Conservation (phyloP, 2,329 filamentous ascomycete genomes). For the Cladophialophora bantiana region DNA sequence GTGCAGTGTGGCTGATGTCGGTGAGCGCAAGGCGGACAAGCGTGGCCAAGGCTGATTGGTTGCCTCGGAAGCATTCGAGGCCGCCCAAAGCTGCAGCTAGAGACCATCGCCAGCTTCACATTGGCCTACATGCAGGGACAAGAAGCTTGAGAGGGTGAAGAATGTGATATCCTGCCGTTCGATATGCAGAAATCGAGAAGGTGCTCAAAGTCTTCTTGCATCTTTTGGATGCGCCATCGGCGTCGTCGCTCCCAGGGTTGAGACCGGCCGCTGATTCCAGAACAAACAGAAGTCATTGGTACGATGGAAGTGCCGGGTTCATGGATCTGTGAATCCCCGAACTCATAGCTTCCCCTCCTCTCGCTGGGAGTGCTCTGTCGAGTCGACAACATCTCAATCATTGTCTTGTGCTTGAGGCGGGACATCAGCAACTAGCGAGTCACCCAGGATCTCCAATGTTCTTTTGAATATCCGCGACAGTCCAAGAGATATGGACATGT, state of each 20-base stretch:
- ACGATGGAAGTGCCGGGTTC: not conserved
- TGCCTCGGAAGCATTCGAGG: conserved; percentile 16
- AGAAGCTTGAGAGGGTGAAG: conserved; percentile 9
- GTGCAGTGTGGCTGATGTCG: conserved; percentile 26
- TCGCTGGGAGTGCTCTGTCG: too few species aligned
- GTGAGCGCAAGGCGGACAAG: conserved; percentile 28
- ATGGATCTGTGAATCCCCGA: not conserved
- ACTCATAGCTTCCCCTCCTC: not conserved
- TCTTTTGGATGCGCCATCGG: not conserved
- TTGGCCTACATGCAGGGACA: conserved; percentile 12
- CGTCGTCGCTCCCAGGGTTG: too few species aligned
- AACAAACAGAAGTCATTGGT: not conserved
- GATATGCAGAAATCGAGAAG: conserved; percentile 13
- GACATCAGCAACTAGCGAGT: conserved; percentile 22
- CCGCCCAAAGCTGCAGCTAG: conserved; percentile 13
- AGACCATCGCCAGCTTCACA: conserved; percentile 4
- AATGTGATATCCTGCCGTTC: conserved; percentile 6
- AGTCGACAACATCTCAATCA: not conserved
- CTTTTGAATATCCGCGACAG: conserved; percentile 38
- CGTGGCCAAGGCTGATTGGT: conserved; percentile 37
- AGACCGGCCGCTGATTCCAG: not conserved
- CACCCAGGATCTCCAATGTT: conserved; percentile 41
- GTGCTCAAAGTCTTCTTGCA: conserved; percentile 2
- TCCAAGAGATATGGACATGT: conserved; percentile 30
- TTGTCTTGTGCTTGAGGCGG: conserved; percentile 13